These are phyloP conservation scores for Globisporangium camurandrum DNA, from an alignment of 352 stramenopile species.

Conservation along the genomic window DNA sequence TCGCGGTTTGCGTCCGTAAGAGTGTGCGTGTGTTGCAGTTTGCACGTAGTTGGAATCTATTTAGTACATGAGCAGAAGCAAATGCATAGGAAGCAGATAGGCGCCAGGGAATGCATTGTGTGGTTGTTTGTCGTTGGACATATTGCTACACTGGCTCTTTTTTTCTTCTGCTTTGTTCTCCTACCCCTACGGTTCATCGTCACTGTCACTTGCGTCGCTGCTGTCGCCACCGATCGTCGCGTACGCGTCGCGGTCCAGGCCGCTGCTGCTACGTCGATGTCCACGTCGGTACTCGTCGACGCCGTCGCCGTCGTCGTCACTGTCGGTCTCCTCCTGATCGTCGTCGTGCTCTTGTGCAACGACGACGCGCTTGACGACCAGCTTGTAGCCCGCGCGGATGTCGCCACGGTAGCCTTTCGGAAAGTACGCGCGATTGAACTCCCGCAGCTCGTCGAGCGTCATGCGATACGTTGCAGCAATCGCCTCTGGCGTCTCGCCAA, in stretches of 20 bases:
- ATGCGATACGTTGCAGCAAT: constrained; percentile 60
- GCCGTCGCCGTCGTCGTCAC: constrained; percentile 11
- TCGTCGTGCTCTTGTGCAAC: constrained; percentile 12
- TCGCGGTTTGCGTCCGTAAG: too few species aligned
- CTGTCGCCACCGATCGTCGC: not conserved
- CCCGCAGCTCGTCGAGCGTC: constrained; percentile 80
- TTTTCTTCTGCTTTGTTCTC: not conserved
- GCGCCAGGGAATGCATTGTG: too few species aligned
- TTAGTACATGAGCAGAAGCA: too few species aligned
- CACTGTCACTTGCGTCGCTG: not conserved
- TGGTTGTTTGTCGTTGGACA: not conserved
- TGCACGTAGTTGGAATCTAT: too few species aligned
- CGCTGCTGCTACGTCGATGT: too few species aligned
- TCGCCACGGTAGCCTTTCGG: constrained; percentile 79
- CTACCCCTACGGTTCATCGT: not conserved
- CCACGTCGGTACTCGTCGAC: not conserved
- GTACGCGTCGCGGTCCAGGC: too few species aligned
- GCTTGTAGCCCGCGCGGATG: constrained; percentile 69
- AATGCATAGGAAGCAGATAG: too few species aligned
- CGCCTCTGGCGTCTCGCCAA: constrained; percentile 59
- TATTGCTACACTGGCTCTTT: not conserved
- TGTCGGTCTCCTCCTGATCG: constrained; percentile 20
- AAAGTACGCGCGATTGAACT: constrained; percentile 83
- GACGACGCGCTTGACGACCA: constrained; percentile 63
- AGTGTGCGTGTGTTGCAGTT: too few species aligned